A percentile compares a stretch with the other conserved stretches of the same genome.
phyloP scores from a whole-genome alignment of 305 asterid genomes.

The Galium porrigens region DNA sequence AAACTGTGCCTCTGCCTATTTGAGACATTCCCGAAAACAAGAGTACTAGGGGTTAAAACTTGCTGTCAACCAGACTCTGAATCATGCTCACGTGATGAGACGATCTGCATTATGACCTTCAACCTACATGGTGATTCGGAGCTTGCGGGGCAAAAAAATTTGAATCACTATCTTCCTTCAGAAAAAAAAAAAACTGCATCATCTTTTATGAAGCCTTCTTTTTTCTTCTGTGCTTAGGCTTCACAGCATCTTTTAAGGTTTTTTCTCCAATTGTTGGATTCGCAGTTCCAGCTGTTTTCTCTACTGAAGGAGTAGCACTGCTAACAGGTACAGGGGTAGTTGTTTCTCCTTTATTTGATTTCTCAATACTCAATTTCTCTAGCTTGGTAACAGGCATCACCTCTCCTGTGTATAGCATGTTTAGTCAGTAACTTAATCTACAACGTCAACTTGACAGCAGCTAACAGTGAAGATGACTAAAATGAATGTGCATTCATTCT shows the following conservation, averaged over 20 bases:
- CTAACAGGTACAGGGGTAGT: conserved; percentile 20
- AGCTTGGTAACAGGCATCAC: conserved; percentile 23
- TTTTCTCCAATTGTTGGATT: conserved; percentile 26
- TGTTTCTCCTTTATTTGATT: conserved; percentile 13
- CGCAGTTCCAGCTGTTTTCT: conserved; percentile 20
- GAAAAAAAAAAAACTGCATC: conserved; percentile 7
- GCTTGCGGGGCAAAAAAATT: no score
- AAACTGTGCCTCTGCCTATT: background rate
- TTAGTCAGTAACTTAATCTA: background rate
- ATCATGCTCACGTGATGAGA: no score
- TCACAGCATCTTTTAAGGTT: conserved; percentile 75
- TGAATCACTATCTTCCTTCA: no score
- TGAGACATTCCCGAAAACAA: background rate
- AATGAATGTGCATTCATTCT: background rate
- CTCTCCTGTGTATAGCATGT: conserved; percentile 15
- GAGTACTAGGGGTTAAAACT: background rate
- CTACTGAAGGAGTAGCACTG: conserved; percentile 23
- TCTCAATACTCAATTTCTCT: conserved; percentile 23
- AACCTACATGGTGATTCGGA: no score
- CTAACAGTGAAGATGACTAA: background rate
- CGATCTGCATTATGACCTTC: no score
- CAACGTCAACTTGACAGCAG: background rate
- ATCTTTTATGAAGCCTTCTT: conserved; percentile 29
- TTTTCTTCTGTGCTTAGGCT: conserved; percentile 69
- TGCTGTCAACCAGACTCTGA: background rate